These are phyloP conservation scores for Chytridiales sp. DNA, from an alignment of 371 early-diverging fungal species.

Conservation along the genomic window DNA sequence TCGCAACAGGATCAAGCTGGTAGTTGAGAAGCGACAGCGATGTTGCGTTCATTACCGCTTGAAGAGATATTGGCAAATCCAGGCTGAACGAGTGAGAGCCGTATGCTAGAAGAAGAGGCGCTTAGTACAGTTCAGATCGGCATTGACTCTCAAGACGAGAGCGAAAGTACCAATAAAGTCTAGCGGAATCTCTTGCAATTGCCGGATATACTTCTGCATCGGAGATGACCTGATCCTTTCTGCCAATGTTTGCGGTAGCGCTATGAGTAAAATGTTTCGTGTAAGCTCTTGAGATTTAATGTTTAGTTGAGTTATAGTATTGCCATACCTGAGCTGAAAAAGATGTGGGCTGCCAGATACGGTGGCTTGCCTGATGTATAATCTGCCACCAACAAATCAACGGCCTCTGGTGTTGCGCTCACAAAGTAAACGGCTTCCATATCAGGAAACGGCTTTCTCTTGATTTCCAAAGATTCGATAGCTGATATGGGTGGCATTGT, in stretches of 20 bases:
- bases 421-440: conserved; percentile 92
- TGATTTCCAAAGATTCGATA: conserved; percentile 77
- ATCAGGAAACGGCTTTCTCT: conserved; percentile 78
- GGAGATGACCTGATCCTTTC: conserved; percentile 39
- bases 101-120: conserved; percentile 50
- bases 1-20: conserved; percentile 67
- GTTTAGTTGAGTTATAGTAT: neutral
- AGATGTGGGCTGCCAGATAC: conserved; percentile 46
- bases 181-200: conserved; percentile 46
- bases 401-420: conserved; percentile 74
- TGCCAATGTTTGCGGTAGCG: conserved; percentile 41
- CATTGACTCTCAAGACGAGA: neutral
- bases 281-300: neutral
- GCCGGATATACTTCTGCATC: conserved; percentile 26
- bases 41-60: conserved; percentile 57
- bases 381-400: conserved; percentile 78
- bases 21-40: conserved; percentile 43
- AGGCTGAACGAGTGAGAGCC: conserved; percentile 77
- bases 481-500: conserved; percentile 16
- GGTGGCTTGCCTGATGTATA: conserved; percentile 51
- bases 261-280: conserved; percentile 11
- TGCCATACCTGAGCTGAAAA: conserved; percentile 35
- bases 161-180: conserved; percentile 46
- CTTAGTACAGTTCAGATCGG: neutral
- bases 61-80: conserved; percentile 67